Base-by-base conservation (phyloP, 306 rosid genomes). In the Rosa rugosa region DNA sequence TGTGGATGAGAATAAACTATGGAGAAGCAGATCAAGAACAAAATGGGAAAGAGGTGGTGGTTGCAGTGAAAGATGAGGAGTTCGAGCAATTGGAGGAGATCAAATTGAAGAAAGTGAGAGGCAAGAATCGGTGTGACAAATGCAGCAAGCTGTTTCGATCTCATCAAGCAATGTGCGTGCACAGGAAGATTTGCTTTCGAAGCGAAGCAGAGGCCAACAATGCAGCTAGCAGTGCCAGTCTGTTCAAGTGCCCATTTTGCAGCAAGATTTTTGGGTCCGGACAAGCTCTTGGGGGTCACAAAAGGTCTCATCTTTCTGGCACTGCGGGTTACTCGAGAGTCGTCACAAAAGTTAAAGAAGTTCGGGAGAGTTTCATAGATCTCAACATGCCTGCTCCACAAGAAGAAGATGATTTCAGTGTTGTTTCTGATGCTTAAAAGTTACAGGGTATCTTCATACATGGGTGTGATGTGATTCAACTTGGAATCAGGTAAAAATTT, bases 211-310 rank as follows among this genome's bases (percentile, higher is more conserved):
- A 44, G 16, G 79, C 70, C n/a, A 75, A 69, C 72, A 75, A 66
- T 62, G 80, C 63, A 0, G 65, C 50, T 47, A 53, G 49, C 22
- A 64, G 60, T 22, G 72, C 60, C 59, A 85, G 81, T 81, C 84
- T 88, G 66, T 90, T 91, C 40, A 68, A 86, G 83, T 90, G 97
- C 81, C 98, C 98, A 38, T 93, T 83, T 70, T 93, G 98, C 72
- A 77, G 7, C 17, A 89, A 88, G 75, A 82, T 93, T 1, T 93
- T 94, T 62, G 94, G 97, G 13, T 91, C 94, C 4, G 96, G 97
- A 18, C 98, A 94, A 85, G 97, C 98, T 0, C 90, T 94, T 16
- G 98, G 98, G 40, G 98, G 98, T 10, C 98, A 94, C 80, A 94
- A 91, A 82, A 90, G 96, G 90, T 89, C 96, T 45, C 98, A 94